phyloP scores from a whole-genome alignment of 805 yeast species.

The Saccharomyces paradoxus region DNA sequence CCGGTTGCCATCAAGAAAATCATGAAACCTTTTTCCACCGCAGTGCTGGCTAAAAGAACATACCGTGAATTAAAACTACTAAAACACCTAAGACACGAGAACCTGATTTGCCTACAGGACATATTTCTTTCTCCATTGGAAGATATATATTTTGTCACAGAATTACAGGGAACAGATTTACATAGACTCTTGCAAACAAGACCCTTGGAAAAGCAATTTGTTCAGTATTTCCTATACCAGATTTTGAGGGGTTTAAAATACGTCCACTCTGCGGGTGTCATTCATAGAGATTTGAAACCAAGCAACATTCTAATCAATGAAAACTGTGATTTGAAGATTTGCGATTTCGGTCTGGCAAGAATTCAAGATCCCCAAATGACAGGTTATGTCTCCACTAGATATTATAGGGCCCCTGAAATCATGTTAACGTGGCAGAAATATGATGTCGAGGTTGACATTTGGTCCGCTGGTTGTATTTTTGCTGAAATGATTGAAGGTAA shows the following conservation, averaged over 20 bases:
- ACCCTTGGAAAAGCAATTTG: conserved; percentile 92
- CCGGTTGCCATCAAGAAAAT: conserved; percentile 96
- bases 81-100: conserved; percentile 91
- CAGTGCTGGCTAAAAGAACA: conserved; percentile 92
- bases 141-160: conserved; percentile 93
- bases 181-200: conserved; percentile 85
- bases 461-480: conserved; percentile 97
- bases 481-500: conserved; percentile 97
- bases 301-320: conserved; percentile 78
- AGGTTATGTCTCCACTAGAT: conserved; percentile 92
- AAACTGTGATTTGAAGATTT: conserved; percentile 83
- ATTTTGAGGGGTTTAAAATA: conserved; percentile 82
- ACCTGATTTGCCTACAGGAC: conserved; percentile 85
- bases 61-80: conserved; percentile 89
- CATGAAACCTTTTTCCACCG: conserved; percentile 93
- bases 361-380: conserved; percentile 99
- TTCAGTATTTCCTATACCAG: conserved; percentile 93
- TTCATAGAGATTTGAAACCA: conserved; percentile 84
- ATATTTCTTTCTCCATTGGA: conserved; percentile 90
- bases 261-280: conserved; percentile 87
- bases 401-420: conserved; percentile 96
- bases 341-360: conserved; percentile 92
- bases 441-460: conserved; percentile 92
- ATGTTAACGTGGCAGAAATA: conserved; percentile 98
- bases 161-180: conserved; percentile 91